Base-by-base conservation (phyloP, 257 asterid species). In the Lithospermum erythrorhizon region DNA sequence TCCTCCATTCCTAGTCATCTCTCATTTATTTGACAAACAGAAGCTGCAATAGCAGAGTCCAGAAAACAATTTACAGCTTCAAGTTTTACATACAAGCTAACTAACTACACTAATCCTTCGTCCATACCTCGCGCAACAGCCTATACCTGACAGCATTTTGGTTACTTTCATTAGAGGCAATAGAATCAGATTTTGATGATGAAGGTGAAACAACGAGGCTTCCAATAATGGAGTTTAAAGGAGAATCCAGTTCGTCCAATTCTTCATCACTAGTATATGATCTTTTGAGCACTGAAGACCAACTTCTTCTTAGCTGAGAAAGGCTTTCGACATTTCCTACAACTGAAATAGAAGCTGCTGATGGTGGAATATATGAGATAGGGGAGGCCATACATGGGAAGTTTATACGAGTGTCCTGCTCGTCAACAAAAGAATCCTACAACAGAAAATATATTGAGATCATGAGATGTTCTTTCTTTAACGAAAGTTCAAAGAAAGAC, bases 251-350 rank as follows among this genome's bases (percentile, higher is more conserved):
- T 32, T 79, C 84, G 25, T 89, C 94, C 23, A 89, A 84, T 61
- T 86, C 97, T 49, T 86, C 95, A 15, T 89, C 94, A 20, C 89
- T 86, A 22, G 91, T 81, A 65, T 84, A 81, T 24, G 95, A 81
- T 76, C 84, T 86, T 57, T 75, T 80, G 41, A 89, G 90, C 53
- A 81, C 59, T 4, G 84, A 76, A 58, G 93, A 83, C 21, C 85
- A 74, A 32, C 68, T 78, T 52, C 87, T 77, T 16, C 71, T 66
- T 71, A 84, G 73, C 71, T 71, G 75, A 61, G 79, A 61, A 58
- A 62, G 79, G 21, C 51, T 54, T 35, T 65, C 69, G 41, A 53
- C 57, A 58, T 79, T 87, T 19, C 85, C 87, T n/a, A 81, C 45
- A 59, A 78, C 75, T 4, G 72, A 70, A 35, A 84, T 69, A 29